Conservation (phyloP, 2,329 filamentous ascomycete genomes). For the Celoporthe dispersa region DNA sequence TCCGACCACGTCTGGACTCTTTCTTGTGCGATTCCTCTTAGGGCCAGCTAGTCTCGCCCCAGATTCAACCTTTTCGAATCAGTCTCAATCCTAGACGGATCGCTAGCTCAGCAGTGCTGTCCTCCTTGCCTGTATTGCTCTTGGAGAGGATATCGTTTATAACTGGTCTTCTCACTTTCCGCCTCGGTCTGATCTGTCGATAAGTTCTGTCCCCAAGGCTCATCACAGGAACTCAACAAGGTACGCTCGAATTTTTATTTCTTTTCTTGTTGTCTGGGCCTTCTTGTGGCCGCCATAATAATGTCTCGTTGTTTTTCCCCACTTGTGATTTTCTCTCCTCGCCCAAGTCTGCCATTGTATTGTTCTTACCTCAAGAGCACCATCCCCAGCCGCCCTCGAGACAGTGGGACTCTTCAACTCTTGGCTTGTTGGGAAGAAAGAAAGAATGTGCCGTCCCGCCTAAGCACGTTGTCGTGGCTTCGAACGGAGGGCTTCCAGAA, state of each 20-base stretch:
- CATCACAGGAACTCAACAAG: conserved; percentile 6
- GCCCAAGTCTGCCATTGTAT: background rate
- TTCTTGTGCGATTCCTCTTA: conserved; percentile 31
- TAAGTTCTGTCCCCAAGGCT: background rate
- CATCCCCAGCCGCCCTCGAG: background rate
- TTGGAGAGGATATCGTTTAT: conserved; percentile 31
- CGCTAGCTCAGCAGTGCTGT: conserved; percentile 37
- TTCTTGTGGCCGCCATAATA: background rate
- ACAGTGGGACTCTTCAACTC: background rate
- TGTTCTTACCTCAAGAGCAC: background rate
- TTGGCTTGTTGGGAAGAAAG: background rate
- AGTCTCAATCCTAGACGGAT: conserved; percentile 37
- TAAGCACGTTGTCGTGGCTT: background rate
- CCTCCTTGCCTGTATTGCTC: conserved; percentile 32
- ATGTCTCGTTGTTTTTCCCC: background rate
- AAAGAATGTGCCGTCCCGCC: conserved; percentile 5
- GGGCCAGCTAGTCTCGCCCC: conserved; percentile 27
- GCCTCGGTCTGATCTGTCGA: conserved; percentile 18
- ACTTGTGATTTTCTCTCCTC: background rate
- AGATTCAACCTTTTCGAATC: conserved; percentile 12
- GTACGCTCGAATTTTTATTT: background rate
- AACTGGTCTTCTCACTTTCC: conserved; percentile 27
- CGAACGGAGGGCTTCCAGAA: conserved; percentile 18
- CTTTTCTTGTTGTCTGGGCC: background rate
- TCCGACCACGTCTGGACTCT: conserved; percentile 15